These are phyloP conservation scores for Fusarium tuaranense DNA, from an alignment of 2,329 filamentous ascomycete genomes.

Conservation along the genomic window DNA sequence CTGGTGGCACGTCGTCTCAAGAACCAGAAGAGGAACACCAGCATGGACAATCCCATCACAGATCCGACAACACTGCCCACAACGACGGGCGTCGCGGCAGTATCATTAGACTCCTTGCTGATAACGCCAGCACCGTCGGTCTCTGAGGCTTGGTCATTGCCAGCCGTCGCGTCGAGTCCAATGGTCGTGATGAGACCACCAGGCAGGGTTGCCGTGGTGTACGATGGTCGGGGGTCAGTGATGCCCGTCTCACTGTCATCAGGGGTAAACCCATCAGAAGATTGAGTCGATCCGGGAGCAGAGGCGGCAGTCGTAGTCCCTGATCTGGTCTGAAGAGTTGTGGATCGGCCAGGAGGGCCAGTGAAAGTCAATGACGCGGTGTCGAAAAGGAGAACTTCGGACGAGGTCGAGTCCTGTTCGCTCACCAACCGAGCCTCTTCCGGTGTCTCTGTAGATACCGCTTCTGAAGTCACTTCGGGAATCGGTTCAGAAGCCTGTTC, in stretches of 20 bases:
- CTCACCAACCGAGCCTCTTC: slow-evolving; percentile 14
- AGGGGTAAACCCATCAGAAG: slow-evolving; percentile 18
- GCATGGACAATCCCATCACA: slow-evolving; percentile 54
- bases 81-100: slow-evolving; percentile 51
- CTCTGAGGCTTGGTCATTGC: slow-evolving; percentile 32
- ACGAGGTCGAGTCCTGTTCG: slow-evolving; percentile 14
- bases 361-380: slow-evolving; percentile 36
- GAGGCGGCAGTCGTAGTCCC: slow-evolving; percentile 33
- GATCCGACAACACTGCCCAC: slow-evolving; percentile 65
- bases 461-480: background rate
- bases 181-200: slow-evolving; percentile 38
- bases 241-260: slow-evolving; percentile 29
- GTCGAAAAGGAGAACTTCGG: slow-evolving; percentile 34
- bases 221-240: slow-evolving; percentile 23
- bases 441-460: slow-evolving; percentile 10
- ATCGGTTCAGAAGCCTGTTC: background rate
- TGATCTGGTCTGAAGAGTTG: slow-evolving; percentile 34
- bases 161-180: slow-evolving; percentile 34
- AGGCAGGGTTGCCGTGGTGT: slow-evolving; percentile 37
- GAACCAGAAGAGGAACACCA: slow-evolving; percentile 64
- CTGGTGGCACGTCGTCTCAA: slow-evolving; percentile 56
- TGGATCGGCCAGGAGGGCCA: slow-evolving; percentile 23
- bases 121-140: slow-evolving; percentile 27
- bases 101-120: slow-evolving; percentile 19
- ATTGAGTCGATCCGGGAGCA: slow-evolving; percentile 27